Conservation (phyloP, 2,329 filamentous ascomycete genomes). For the Diaporthe amygdali region DNA sequence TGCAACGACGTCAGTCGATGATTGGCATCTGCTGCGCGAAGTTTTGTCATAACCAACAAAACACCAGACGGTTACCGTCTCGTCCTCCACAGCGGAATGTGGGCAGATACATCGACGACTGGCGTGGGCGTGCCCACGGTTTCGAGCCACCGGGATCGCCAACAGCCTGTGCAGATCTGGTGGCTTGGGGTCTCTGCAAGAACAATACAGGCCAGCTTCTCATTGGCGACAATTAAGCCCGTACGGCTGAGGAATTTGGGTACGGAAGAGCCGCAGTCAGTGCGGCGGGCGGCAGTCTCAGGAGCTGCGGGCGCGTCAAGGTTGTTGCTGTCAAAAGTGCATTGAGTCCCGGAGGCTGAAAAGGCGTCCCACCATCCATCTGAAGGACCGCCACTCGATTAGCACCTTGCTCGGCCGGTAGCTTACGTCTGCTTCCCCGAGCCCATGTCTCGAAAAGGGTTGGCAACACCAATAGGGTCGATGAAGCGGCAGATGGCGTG, state of each 20-base stretch:
- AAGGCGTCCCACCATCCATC: not conserved
- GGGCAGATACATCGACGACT: not conserved
- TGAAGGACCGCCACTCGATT: not conserved
- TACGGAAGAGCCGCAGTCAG: slow-evolving; percentile 9
- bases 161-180: slow-evolving; percentile 11
- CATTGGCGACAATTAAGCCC: not conserved
- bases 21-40: not conserved
- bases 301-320: not conserved
- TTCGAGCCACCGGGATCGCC: slow-evolving; percentile 15
- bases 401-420: not conserved
- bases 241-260: not conserved
- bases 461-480: not conserved
- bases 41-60: slow-evolving; percentile 1
- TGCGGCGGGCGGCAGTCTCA: slow-evolving; percentile 9
- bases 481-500: not conserved
- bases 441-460: not conserved
- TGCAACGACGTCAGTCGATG: slow-evolving; percentile 1
- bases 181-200: not conserved
- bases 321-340: not conserved
- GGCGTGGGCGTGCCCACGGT: not conserved
- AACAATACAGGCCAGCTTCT: not conserved
- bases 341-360: not conserved
- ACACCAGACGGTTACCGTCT: slow-evolving; percentile 13
- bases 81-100: not conserved
- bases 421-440: not conserved